phyloP scores from a whole-genome alignment of 257 asterid species.

The Primulina huaijiensis region DNA sequence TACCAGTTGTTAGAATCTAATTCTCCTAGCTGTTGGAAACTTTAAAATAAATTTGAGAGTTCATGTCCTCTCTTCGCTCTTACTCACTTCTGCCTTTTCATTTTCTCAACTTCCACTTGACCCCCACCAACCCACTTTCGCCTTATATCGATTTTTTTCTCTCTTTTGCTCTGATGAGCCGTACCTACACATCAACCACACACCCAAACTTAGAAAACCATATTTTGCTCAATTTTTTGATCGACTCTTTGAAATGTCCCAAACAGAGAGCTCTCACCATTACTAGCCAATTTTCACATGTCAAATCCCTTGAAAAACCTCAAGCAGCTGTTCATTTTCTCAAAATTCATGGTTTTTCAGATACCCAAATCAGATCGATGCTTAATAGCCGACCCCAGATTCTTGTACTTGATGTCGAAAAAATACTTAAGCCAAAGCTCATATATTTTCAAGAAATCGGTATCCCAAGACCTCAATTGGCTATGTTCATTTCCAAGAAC shows the following conservation, averaged over 20 bases:
- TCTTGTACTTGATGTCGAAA: neutral
- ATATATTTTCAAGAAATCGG: neutral
- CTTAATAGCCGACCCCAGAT: neutral
- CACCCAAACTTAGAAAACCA: neutral
- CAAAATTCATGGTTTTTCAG: neutral
- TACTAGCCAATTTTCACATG: neutral
- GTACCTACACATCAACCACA: neutral
- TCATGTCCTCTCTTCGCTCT: neutral
- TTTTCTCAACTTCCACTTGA: neutral
- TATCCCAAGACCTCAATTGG: neutral
- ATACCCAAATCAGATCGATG: neutral
- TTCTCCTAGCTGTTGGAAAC: neutral
- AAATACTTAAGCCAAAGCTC: neutral
- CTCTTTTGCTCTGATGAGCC: neutral
- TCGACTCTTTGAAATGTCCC: neutral
- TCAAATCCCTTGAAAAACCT: neutral
- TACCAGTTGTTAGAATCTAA: neutral
- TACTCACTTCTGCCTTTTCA: neutral
- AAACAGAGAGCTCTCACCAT: neutral
- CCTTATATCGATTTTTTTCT: too few species aligned
- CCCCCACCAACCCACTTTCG: neutral
- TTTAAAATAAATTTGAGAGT: neutral
- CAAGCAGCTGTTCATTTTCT: neutral
- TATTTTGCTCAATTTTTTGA: neutral
- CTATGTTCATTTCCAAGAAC: neutral